Conservation (phyloP, 208 protist species). For the Leptomonas seymouri region DNA sequence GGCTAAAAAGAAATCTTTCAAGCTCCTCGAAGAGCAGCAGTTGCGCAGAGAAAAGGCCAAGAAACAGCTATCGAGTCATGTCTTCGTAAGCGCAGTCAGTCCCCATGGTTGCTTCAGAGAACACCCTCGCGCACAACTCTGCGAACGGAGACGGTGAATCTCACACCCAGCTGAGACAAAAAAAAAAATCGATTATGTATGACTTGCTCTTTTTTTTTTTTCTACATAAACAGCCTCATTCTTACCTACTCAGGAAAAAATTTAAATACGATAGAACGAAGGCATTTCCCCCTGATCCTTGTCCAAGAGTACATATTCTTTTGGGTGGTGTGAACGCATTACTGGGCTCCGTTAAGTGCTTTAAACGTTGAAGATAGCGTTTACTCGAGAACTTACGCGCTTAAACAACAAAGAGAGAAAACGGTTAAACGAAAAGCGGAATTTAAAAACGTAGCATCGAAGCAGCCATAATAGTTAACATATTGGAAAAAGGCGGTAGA, state of each 20-base stretch:
- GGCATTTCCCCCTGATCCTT: not conserved
- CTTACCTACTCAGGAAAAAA: not conserved
- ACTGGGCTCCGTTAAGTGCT: not conserved
- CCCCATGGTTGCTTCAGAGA: no score
- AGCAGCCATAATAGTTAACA: constrained; percentile 10
- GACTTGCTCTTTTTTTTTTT: no score
- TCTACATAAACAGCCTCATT: no score
- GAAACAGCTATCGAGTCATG: no score
- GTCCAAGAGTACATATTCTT: not conserved
- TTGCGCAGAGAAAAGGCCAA: no score
- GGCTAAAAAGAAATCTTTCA: no score
- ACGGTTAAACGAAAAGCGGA: not conserved
- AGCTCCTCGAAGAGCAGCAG: no score
- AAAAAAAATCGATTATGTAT: no score
- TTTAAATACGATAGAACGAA: not conserved
- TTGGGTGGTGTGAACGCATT: not conserved
- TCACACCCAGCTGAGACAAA: no score
- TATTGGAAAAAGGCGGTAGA: not conserved
- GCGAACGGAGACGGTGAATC: no score
- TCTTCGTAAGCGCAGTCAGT: no score
- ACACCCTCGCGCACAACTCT: no score
- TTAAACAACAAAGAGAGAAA: not conserved
- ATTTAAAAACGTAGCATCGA: not conserved
- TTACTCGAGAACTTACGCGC: constrained; percentile 2
- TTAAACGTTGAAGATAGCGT: constrained; percentile 5